Conservation (phyloP, 2,329 filamentous ascomycete genomes). For the Epichloe typhina region DNA sequence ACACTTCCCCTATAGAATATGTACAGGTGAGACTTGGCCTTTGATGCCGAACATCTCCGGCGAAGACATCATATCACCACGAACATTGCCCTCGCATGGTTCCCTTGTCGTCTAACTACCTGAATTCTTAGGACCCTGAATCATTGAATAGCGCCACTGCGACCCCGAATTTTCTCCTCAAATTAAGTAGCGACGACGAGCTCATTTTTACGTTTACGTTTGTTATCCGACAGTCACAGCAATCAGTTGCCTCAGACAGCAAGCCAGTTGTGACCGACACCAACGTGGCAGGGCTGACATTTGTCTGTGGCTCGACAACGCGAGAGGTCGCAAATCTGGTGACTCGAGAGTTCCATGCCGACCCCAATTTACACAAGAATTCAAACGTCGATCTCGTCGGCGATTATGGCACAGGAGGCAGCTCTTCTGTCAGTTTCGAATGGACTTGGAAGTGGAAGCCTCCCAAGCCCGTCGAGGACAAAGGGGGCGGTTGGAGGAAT, state of each 20-base stretch:
- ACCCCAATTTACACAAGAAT: slow-evolving; percentile 95
- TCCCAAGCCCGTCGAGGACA: slow-evolving; percentile 68
- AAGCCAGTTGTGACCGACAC: slow-evolving; percentile 48
- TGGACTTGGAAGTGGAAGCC: slow-evolving; percentile 98
- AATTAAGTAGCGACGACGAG: slow-evolving; percentile 82
- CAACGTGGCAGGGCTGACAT: slow-evolving; percentile 76
- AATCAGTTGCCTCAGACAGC: slow-evolving; percentile 34
- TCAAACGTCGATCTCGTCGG: slow-evolving; percentile 92
- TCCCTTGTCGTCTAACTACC: slow-evolving; percentile 2
- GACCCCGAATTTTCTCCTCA: slow-evolving; percentile 66
- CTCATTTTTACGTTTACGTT: slow-evolving; percentile 90
- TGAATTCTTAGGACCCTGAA: slow-evolving; percentile 59
- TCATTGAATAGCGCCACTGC: slow-evolving; percentile 28
- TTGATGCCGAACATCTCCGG: slow-evolving; percentile 3
- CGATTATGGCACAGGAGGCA: slow-evolving; percentile 76
- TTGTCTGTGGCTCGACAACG: slow-evolving; percentile 73
- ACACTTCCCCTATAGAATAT: slow-evolving; percentile 76
- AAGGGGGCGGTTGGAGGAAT: slow-evolving; percentile 86
- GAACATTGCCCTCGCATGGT: neutral
- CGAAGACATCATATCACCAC: neutral
- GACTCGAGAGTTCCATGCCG: slow-evolving; percentile 89
- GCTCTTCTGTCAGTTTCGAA: slow-evolving; percentile 71
- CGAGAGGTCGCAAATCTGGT: slow-evolving; percentile 88
- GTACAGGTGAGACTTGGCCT: slow-evolving; percentile 55
- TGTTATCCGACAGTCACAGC: slow-evolving; percentile 47